A percentile compares a stretch with the other conserved stretches of the same genome.
Evolutionary conservation across 176 grass and related monocot species (phyloP).

Genomic region (Carex myosuroides): DNA sequence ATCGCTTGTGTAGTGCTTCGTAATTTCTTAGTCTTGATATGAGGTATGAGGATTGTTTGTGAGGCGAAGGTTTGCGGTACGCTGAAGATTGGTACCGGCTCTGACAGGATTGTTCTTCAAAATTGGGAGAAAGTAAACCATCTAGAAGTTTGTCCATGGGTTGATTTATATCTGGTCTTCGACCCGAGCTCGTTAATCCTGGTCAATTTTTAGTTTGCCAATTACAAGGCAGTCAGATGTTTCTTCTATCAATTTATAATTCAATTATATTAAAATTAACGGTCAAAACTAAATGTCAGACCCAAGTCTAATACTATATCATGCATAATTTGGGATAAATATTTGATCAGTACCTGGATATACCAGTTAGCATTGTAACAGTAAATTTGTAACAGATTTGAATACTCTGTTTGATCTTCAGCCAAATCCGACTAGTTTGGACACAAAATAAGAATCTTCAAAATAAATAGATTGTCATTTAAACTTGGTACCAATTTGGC

Average conservation of each 20-base stretch:
- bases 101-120: slow-evolving; percentile 55
- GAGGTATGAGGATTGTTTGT: slow-evolving; percentile 56
- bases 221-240: background rate
- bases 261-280: background rate
- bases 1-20: slow-evolving; percentile 61
- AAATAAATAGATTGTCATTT: background rate
- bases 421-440: background rate
- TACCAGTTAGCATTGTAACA: background rate
- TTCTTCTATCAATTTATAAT: background rate
- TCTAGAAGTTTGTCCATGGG: slow-evolving; percentile 41
- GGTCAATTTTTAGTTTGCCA: background rate
- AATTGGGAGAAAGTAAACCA: slow-evolving; percentile 57
- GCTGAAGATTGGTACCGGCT: slow-evolving; percentile 65
- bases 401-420: background rate
- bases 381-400: background rate
- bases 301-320: background rate
- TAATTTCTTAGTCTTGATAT: slow-evolving; percentile 56
- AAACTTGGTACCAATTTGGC: background rate
- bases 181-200: background rate
- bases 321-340: background rate
- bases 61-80: slow-evolving; percentile 37
- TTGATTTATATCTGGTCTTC: background rate
- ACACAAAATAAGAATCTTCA: background rate
- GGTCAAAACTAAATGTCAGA: background rate
- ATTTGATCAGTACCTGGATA: background rate